Conservation (phyloP, 306 rosid species). For the Fragaria ananassa region DNA sequence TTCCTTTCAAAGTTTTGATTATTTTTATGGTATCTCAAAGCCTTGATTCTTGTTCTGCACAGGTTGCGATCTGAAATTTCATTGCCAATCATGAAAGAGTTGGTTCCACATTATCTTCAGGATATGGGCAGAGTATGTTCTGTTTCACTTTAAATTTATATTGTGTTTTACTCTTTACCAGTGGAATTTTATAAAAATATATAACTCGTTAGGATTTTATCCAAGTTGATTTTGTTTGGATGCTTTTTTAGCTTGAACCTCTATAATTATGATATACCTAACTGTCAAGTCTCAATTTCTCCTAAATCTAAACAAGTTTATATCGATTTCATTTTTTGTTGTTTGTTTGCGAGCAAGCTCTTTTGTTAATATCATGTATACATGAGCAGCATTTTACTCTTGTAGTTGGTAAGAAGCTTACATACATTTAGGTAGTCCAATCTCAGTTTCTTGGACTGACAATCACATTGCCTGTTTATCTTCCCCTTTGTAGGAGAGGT, state of each 20-base stretch:
- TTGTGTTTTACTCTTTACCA: neutral
- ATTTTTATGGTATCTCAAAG: conserved; percentile 13
- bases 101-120: conserved; percentile 96
- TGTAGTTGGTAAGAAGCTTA: conserved; percentile 11
- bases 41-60: conserved; percentile 33
- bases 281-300: neutral
- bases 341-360: neutral
- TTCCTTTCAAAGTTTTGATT: neutral
- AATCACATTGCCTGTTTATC: conserved; percentile 20
- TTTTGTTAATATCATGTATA: neutral
- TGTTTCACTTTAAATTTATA: neutral
- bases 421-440: neutral
- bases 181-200: neutral
- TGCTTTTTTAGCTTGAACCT: neutral
- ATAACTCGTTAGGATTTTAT: neutral
- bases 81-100: conserved; percentile 86
- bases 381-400: neutral
- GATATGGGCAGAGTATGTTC: conserved; percentile 78
- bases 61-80: conserved; percentile 94
- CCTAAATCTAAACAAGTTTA: neutral
- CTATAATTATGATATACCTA: neutral
- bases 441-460: conserved; percentile 4
- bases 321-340: neutral
- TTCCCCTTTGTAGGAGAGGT: conserved; percentile 64
- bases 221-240: neutral